Base-by-base conservation (phyloP, 192 early-diverging fungal genomes). In the Coemansia sp. region DNA sequence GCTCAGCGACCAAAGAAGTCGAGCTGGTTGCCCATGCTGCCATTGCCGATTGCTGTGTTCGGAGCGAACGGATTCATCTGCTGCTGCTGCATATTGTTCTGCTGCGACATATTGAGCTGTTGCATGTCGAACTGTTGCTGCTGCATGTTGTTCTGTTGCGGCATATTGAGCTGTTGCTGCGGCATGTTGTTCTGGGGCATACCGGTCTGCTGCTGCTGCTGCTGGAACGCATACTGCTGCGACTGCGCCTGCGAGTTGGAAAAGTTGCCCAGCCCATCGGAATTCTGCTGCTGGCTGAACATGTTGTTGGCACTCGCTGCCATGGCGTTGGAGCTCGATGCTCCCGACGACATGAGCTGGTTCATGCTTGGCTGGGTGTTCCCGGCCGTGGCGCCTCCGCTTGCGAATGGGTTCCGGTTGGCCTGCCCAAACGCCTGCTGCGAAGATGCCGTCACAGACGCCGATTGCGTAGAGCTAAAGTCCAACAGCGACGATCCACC, bases 371-470 rank as follows among this genome's bases (percentile, higher is more conserved):
- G 57, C 56, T 64, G 56, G 38, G 14, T 47, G 8, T 29, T 28
- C 22, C 35, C 20, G 5, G 17, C 27, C 11, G 25, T 23, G 29
- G 29, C 26, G 3, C 39, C 32, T 9, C 42, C 57, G 4, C 39
- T 37, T 7, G 68, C 68, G 61, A 74, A 74, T 35, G 70, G 70
- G 37, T 74, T 74, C 47, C 70, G 70, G 40, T 42, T 74, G 3
- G 52, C 59, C 40, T 66, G 64, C 3, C 70, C 70, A 39, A 74
- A 74, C 43, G 54, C 34, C 54, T 64, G 61, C 25, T 60, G 44
- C 21, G 58, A 56, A 23, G 33, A 30, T 11, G 20, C 51, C 5
- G 40, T 42, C 7, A 64, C 60, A 21, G 60, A 44, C 0, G 66
- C 46, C 60, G 54, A 47, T 3, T 58, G 50, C 16, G 55, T 39